A percentile compares a stretch with the other conserved stretches of the same genome.
phyloP scores from a whole-genome alignment of 768 basidiomycete species.

The Tricholoma bakamatsutake region DNA sequence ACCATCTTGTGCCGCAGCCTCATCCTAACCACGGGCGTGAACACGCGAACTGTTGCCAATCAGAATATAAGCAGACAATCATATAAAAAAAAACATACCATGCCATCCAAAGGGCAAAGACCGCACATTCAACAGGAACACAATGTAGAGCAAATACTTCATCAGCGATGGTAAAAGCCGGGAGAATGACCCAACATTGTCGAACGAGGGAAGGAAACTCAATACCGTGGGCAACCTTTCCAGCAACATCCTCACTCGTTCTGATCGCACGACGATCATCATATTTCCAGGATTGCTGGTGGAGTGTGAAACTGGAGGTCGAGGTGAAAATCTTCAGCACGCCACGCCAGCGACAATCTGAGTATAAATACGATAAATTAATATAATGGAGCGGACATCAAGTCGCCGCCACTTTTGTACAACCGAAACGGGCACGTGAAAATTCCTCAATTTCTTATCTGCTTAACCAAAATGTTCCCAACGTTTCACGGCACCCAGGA shows the following conservation, averaged over 20 bases:
- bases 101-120: constrained; percentile 69
- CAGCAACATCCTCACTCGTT: neutral
- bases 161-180: constrained; percentile 13
- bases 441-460: no score
- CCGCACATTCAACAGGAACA: constrained; percentile 54
- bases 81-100: constrained; percentile 34
- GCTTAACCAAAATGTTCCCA: no score
- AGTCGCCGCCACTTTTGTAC: no score
- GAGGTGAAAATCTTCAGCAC: no score
- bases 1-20: constrained; percentile 28
- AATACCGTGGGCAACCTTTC: constrained; percentile 1
- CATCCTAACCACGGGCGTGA: constrained; percentile 37
- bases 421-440: no score
- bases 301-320: no score
- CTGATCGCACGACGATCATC: neutral
- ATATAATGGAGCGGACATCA: no score
- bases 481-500: no score
- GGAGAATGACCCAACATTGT: constrained; percentile 3
- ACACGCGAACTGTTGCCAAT: constrained; percentile 41
- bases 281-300: neutral
- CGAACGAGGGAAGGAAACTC: constrained; percentile 1
- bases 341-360: no score
- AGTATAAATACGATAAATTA: no score
- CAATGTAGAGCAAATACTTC: constrained; percentile 38
- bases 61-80: neutral